These are phyloP conservation scores for Teunomyces cretensis DNA, from an alignment of 805 yeast genomes.

Conservation along the genomic window DNA sequence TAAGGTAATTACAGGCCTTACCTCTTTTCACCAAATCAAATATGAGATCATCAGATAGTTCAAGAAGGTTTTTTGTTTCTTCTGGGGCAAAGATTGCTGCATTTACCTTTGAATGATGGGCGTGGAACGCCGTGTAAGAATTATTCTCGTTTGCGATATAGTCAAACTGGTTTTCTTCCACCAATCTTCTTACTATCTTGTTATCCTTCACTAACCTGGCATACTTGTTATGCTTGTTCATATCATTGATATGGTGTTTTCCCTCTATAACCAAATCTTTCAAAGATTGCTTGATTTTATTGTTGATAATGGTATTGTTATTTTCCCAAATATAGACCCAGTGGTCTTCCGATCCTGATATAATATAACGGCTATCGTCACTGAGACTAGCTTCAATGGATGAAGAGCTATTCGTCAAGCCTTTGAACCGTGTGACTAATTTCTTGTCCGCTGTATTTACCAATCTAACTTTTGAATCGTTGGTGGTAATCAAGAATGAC, in stretches of 20 bases:
- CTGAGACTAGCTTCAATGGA: conserved; percentile 68
- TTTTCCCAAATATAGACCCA: conserved; percentile 81
- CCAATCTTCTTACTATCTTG: conserved; percentile 25
- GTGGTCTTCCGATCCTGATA: conserved; percentile 86
- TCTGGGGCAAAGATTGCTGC: conserved; percentile 78
- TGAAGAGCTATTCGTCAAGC: conserved; percentile 70
- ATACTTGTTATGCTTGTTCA: conserved; percentile 26
- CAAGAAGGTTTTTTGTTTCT: conserved; percentile 60
- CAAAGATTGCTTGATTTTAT: conserved; percentile 32
- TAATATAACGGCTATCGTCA: conserved; percentile 56
- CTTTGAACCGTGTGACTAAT: conserved; percentile 69
- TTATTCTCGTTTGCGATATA: conserved; percentile 50
- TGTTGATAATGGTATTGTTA: conserved; percentile 41
- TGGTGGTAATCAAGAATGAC: conserved; percentile 62
- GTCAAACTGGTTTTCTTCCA: conserved; percentile 20
- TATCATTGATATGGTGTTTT: conserved; percentile 32
- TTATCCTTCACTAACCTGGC: conserved; percentile 28
- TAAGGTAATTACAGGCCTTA: conserved; percentile 7
- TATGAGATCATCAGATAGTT: conserved; percentile 75
- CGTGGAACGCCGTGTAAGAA: conserved; percentile 70
- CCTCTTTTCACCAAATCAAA: conserved; percentile 53
- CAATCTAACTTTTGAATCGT: conserved; percentile 76
- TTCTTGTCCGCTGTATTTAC: conserved; percentile 54
- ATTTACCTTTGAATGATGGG: conserved; percentile 72
- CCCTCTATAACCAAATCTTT: conserved; percentile 37